Evolutionary conservation across 1,139 yeast genomes (phyloP), one percentile per base, ranked within the genome.

Genomic region (Lodderomyces orthopsilosis): DNA sequence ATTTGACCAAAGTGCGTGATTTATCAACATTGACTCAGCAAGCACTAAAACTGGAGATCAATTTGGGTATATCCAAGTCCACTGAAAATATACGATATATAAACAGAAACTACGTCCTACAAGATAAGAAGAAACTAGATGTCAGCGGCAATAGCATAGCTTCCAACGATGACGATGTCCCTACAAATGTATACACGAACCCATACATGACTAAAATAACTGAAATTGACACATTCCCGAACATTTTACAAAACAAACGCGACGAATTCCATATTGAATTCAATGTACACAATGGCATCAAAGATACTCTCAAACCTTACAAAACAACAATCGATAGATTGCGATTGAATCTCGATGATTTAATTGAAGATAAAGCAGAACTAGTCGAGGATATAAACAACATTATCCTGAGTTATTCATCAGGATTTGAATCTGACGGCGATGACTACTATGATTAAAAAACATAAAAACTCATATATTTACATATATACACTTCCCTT

Each of bases 291-390:
- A 67, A 75, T 19, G 60, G 67, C 2, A 62, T 81, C n/a, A 66
- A 75, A 39, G 56, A 63, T 9, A 65, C 70, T 10, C 64, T 85
- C 42, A 67, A 69, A 46, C 63, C 65, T 2, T 81, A 81, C 75
- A 65, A 68, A 8, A 65, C 69, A 10, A 57, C 70, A 28, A 74
- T 83, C 1, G 58, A 70, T 0, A 67, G 69, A 38, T 62, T 66
- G 28, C 68, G 62, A 30, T 51, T 48, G 41, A 41, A 23, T 15
- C 22, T 37, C 2, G 21, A 28, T 70, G 47, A 68, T 62, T 47
- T 63, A n/a, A 73, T 77, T n/a, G 91, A 83, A 42, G 91, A 84
- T 40, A 74, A 85, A 46, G 83, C 77, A 30, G 91, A 85, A 45
- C 54, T 85, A 46, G 65, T 81, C 21, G 85, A 87, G 43, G 75